Conservation (phyloP, 805 yeast genomes). For the Pichia deserticola region DNA sequence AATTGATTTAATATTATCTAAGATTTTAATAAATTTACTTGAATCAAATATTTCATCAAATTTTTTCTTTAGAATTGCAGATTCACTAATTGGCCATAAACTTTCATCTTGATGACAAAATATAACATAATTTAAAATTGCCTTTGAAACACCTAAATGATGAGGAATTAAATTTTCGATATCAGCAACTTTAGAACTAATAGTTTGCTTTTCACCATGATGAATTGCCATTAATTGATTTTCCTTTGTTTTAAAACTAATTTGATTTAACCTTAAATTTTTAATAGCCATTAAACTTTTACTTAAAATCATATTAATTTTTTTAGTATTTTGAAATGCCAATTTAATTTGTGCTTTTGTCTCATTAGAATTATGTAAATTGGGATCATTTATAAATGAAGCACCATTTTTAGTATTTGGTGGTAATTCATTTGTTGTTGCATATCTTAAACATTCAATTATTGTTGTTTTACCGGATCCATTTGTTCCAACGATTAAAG, state of each 20-base stretch:
- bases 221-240: constrained; percentile 71
- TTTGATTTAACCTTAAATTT: constrained; percentile 42
- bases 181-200: constrained; percentile 78
- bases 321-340: constrained; percentile 69
- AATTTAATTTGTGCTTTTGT: constrained; percentile 87
- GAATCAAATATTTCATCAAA: constrained; percentile 98
- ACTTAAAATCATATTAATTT: constrained; percentile 75
- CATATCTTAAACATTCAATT: constrained; percentile 88
- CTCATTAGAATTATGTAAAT: constrained; percentile 62
- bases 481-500: constrained; percentile 90
- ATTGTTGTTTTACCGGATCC: constrained; percentile 97
- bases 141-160: constrained; percentile 79
- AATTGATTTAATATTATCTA: constrained; percentile 68
- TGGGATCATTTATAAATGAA: constrained; percentile 81
- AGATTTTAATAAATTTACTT: constrained; percentile 81
- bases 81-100: constrained; percentile 93
- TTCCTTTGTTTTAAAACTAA: constrained; percentile 82
- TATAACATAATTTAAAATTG: constrained; percentile 84
- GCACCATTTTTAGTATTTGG: constrained; percentile 97
- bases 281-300: constrained; percentile 71
- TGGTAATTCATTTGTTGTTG: constrained; percentile 93
- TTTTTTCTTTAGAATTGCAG: constrained; percentile 77
- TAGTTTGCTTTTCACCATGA: constrained; percentile 58
- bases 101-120: constrained; percentile 98
- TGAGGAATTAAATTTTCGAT: constrained; percentile 75